Percentiles rank a stretch among this genome's conserved stretches.
Evolutionary conservation across 176 grass and related monocot genomes (phyloP).

Genomic region (Juncus effusus): DNA sequence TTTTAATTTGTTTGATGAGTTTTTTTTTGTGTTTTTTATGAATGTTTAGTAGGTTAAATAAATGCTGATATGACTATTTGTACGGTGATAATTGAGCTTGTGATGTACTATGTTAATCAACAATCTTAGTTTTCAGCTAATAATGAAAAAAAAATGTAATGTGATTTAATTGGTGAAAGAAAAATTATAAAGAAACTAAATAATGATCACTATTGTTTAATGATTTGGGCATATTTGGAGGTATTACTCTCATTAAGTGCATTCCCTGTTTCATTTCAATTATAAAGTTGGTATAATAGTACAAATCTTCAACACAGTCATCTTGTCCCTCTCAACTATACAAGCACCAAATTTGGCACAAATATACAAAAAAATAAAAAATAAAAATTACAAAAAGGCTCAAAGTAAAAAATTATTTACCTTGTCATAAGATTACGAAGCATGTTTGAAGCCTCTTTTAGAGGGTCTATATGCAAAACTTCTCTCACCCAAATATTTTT

Average conservation of each 20-base stretch:
- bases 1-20: not conserved
- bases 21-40: not conserved
- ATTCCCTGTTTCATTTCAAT: conserved; percentile 22
- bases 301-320: not conserved
- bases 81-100: no score
- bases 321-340: conserved; percentile 11
- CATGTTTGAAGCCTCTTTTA: conserved; percentile 61
- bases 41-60: no score
- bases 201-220: no score
- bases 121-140: conserved; percentile 7
- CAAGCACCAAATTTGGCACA: conserved; percentile 12
- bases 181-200: no score
- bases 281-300: conserved; percentile 13
- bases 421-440: conserved; percentile 34
- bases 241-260: not conserved
- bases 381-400: not conserved
- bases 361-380: not conserved
- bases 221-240: not conserved
- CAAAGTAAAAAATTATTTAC: not conserved
- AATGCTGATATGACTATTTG: no score
- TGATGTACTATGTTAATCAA: not conserved
- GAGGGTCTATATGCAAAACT: conserved; percentile 51
- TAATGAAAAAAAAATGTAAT: conserved; percentile 5
- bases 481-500: conserved; percentile 64
- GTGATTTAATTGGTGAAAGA: conserved; percentile 6